A percentile compares a stretch with the other conserved stretches of the same genome.
Evolutionary conservation across 176 grass and related monocot genomes (phyloP).

Genomic region (Elymus sibiricus): DNA sequence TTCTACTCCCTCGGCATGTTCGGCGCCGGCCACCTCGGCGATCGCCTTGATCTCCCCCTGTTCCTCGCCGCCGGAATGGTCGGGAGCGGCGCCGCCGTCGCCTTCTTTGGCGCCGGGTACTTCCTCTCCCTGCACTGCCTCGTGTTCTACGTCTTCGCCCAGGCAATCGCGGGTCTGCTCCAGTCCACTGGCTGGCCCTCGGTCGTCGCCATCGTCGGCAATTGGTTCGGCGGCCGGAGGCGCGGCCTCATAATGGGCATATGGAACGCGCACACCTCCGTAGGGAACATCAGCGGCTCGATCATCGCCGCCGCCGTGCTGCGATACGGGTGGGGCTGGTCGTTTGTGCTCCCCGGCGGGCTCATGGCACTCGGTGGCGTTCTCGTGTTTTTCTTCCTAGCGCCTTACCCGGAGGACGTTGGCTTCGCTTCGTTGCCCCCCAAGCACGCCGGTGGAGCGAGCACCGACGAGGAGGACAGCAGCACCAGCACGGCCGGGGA

Average conservation of each 20-base stretch:
- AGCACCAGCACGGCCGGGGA: slow-evolving; percentile 5
- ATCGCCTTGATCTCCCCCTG: slow-evolving; percentile 59
- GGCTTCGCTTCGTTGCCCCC: slow-evolving; percentile 27
- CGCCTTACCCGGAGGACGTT: slow-evolving; percentile 53
- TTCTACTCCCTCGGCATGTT: slow-evolving; percentile 72
- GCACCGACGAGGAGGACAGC: slow-evolving; percentile 42
- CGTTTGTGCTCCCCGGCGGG: slow-evolving; percentile 48
- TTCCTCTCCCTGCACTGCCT: slow-evolving; percentile 45
- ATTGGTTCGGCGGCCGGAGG: slow-evolving; percentile 57
- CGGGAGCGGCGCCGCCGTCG: slow-evolving; percentile 39
- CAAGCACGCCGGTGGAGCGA: slow-evolving; percentile 4
- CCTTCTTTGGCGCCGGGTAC: slow-evolving; percentile 52
- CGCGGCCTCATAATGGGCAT: slow-evolving; percentile 68
- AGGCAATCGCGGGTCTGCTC: slow-evolving; percentile 53
- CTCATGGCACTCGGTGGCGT: slow-evolving; percentile 47
- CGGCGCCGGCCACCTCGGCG: slow-evolving; percentile 59
- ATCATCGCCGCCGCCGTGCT: slow-evolving; percentile 53
- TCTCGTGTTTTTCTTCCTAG: slow-evolving; percentile 54
- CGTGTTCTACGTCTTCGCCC: slow-evolving; percentile 46
- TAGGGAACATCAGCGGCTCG: slow-evolving; percentile 61
- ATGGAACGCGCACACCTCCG: slow-evolving; percentile 69
- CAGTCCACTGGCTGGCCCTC: slow-evolving; percentile 69
- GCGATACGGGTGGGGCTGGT: slow-evolving; percentile 68
- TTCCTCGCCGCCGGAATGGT: slow-evolving; percentile 66
- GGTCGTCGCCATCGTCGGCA: slow-evolving; percentile 63